These are phyloP conservation scores for Stentor roeselii DNA, from an alignment of 73 alveolate genomes.

Conservation along the genomic window DNA sequence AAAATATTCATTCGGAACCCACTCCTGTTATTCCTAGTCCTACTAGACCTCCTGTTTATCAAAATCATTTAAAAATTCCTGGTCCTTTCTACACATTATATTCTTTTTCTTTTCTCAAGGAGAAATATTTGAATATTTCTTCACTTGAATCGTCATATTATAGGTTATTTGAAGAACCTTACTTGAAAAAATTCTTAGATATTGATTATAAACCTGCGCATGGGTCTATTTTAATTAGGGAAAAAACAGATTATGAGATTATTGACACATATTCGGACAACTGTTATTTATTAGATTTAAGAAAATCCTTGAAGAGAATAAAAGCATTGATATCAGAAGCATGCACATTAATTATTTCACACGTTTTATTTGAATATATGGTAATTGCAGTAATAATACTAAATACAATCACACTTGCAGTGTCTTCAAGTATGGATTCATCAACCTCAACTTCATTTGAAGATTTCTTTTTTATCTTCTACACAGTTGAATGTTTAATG, in stretches of 20 bases:
- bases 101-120: too few species aligned
- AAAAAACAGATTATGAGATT: background rate
- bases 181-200: too few species aligned
- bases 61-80: too few species aligned
- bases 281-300: background rate
- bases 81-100: too few species aligned
- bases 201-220: too few species aligned
- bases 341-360: constrained; percentile 24
- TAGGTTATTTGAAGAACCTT: too few species aligned
- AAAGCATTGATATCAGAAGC: background rate
- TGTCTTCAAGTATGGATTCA: constrained; percentile 85
- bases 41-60: too few species aligned
- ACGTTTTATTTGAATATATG: constrained; percentile 42
- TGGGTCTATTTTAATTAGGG: background rate
- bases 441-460: constrained; percentile 37
- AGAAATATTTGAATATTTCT: too few species aligned
- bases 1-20: too few species aligned
- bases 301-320: background rate
- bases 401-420: constrained; percentile 70
- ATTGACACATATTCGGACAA: background rate
- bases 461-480: constrained; percentile 42
- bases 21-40: too few species aligned
- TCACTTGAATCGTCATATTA: too few species aligned
- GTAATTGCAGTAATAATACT: constrained; percentile 45
- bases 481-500: constrained; percentile 50